Evolutionary conservation across 2,329 filamentous ascomycete species (phyloP).

Genomic region (Tricladium varicosporioides): DNA sequence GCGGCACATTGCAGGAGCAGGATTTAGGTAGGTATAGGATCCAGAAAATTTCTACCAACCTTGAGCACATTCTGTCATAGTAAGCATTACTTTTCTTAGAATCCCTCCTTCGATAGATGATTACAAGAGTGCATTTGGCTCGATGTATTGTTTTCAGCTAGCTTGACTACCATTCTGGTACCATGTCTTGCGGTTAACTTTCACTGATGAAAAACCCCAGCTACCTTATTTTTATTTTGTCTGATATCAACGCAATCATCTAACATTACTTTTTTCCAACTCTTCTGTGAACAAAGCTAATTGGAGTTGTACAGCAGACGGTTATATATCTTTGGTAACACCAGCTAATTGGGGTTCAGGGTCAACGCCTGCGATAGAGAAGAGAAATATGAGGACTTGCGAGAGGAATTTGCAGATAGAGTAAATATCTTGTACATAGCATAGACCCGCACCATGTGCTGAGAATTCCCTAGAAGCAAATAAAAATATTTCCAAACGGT

Average conservation of each 20-base stretch:
- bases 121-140: slow-evolving; percentile 99
- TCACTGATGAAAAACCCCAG: slow-evolving; percentile 99
- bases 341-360: slow-evolving; percentile 49
- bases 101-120: slow-evolving; percentile 56
- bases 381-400: slow-evolving; percentile 79
- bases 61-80: slow-evolving; percentile 28
- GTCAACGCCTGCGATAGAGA: slow-evolving; percentile 92
- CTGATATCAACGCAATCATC: slow-evolving; percentile 58
- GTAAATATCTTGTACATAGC: slow-evolving; percentile 60
- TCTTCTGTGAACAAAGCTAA: slow-evolving; percentile 27
- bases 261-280: slow-evolving; percentile 2
- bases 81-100: slow-evolving; percentile 22
- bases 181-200: slow-evolving; percentile 57
- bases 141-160: slow-evolving; percentile 76
- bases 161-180: slow-evolving; percentile 75
- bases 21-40: slow-evolving; percentile 77
- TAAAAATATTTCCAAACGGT: slow-evolving; percentile 90
- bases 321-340: slow-evolving; percentile 18
- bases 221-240: slow-evolving; percentile 89
- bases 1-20: slow-evolving; percentile 79
- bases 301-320: slow-evolving; percentile 12
- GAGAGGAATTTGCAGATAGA: slow-evolving; percentile 78
- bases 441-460: slow-evolving; percentile 33
- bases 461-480: slow-evolving; percentile 62
- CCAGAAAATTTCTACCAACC: slow-evolving; percentile 34